Conservation (phyloP, 2,329 filamentous ascomycete species). For the Xylaria sp. region DNA sequence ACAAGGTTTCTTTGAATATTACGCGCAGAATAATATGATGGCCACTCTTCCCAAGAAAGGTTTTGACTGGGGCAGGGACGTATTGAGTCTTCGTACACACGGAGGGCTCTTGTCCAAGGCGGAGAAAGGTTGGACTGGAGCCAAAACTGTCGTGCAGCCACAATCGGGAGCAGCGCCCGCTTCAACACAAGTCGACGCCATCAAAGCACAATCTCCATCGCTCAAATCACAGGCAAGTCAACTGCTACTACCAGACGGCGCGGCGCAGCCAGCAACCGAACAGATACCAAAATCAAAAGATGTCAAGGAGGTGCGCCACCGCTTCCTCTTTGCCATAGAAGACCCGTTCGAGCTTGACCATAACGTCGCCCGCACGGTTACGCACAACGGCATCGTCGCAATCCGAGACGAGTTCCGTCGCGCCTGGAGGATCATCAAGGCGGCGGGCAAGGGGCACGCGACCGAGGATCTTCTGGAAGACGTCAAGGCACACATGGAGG, state of each 20-base stretch:
- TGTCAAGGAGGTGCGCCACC: conserved; percentile 76
- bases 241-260: conserved; percentile 26
- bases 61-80: conserved; percentile 84
- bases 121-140: conserved; percentile 87
- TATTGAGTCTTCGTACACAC: conserved; percentile 78
- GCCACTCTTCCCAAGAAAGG: conserved; percentile 61
- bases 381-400: conserved; percentile 80
- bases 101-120: conserved; percentile 78
- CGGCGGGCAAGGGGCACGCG: conserved; percentile 54
- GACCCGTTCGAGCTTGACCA: conserved; percentile 90
- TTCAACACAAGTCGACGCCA: conserved; percentile 32
- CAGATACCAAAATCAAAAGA: conserved; percentile 50
- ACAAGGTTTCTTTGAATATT: conserved; percentile 89
- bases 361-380: conserved; percentile 88
- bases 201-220: conserved; percentile 32
- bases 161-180: conserved; percentile 50
- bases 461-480: conserved; percentile 65
- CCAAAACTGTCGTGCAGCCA: conserved; percentile 72
- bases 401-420: conserved; percentile 87
- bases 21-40: conserved; percentile 69
- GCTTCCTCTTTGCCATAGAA: conserved; percentile 89
- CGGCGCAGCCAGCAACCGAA: conserved; percentile 19
- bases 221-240: conserved; percentile 38
- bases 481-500: conserved; percentile 51
- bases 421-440: conserved; percentile 76